Conservation (phyloP, 2,329 filamentous ascomycete species). For the Ascochyta rabiei region DNA sequence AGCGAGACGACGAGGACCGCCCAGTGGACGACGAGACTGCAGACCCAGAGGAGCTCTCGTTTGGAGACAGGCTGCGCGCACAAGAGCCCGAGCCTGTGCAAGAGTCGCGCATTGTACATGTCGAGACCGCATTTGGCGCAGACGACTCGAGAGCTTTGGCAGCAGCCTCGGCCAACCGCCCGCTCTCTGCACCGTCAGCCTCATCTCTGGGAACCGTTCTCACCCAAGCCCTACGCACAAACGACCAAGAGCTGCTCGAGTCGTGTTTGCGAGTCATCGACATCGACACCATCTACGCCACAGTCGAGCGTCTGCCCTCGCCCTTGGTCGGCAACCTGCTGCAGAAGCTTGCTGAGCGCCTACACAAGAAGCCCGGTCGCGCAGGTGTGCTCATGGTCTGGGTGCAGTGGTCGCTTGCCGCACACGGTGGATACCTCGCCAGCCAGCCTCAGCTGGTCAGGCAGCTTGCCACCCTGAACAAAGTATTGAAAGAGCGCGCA, state of each 20-base stretch:
- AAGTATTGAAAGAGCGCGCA: constrained; percentile 85
- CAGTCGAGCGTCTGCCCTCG: constrained; percentile 89
- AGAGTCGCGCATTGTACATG: constrained; percentile 67
- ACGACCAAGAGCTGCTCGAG: constrained; percentile 88
- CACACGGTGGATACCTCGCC: constrained; percentile 89
- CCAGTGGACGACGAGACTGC: constrained; percentile 43
- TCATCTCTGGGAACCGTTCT: constrained; percentile 91
- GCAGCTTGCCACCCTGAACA: constrained; percentile 78
- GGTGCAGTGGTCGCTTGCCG: constrained; percentile 93
- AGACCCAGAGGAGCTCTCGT: constrained; percentile 68
- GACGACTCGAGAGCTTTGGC: constrained; percentile 54
- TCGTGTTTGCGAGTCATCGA: constrained; percentile 86
- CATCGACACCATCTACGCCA: constrained; percentile 77
- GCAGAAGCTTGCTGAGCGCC: constrained; percentile 81
- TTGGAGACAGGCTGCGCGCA: constrained; percentile 81
- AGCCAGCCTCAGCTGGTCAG: constrained; percentile 83
- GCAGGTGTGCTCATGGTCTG: constrained; percentile 91
- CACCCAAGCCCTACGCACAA: constrained; percentile 88
- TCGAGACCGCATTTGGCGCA: constrained; percentile 62
- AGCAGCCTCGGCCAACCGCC: constrained; percentile 51
- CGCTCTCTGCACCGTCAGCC: constrained; percentile 68
- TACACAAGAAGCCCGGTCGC: constrained; percentile 85
- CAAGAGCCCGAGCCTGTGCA: constrained; percentile 53
- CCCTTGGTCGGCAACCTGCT: constrained; percentile 79
- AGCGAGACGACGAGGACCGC: constrained; percentile 43